These are phyloP conservation scores for Coemansia sp. DNA, from an alignment of 192 early-diverging fungal genomes.

Conservation along the genomic window DNA sequence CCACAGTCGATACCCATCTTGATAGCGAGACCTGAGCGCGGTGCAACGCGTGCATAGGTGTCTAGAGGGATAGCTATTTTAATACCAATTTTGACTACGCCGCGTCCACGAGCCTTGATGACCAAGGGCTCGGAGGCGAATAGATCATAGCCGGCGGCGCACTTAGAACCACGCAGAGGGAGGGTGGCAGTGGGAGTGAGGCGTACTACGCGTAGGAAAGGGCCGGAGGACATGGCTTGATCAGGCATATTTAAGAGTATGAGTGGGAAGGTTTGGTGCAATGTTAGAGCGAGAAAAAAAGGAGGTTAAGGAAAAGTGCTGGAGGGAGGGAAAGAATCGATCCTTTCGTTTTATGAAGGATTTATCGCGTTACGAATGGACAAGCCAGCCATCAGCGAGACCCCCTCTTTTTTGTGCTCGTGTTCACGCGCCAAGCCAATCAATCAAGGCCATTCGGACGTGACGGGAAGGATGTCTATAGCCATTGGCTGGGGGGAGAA, in stretches of 20 bases:
- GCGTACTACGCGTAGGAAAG: constrained; percentile 38
- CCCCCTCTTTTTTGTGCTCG: no score
- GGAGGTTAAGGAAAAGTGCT: no score
- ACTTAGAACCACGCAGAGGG: constrained; percentile 74
- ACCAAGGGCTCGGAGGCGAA: constrained; percentile 63
- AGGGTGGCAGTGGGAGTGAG: constrained; percentile 59
- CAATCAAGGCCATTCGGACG: background rate
- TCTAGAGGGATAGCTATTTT: constrained; percentile 81
- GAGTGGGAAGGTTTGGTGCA: no score
- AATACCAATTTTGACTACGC: constrained; percentile 83
- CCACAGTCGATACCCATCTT: constrained; percentile 87
- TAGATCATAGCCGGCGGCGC: constrained; percentile 94
- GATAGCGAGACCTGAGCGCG: constrained; percentile 85
- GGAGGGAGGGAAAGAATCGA: no score
- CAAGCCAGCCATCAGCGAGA: no score
- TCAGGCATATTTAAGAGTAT: constrained; percentile 4
- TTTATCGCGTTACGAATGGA: no score
- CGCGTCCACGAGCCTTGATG: constrained; percentile 77
- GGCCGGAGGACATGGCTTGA: background rate
- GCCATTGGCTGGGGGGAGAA: background rate
- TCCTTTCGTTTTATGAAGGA: no score
- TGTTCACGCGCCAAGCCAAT: background rate
- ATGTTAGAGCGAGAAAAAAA: no score
- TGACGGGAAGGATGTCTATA: background rate
- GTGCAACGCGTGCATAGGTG: constrained; percentile 94